Base-by-base conservation (phyloP, 106 monocot genomes). In the Apostasia shenzhenica region DNA sequence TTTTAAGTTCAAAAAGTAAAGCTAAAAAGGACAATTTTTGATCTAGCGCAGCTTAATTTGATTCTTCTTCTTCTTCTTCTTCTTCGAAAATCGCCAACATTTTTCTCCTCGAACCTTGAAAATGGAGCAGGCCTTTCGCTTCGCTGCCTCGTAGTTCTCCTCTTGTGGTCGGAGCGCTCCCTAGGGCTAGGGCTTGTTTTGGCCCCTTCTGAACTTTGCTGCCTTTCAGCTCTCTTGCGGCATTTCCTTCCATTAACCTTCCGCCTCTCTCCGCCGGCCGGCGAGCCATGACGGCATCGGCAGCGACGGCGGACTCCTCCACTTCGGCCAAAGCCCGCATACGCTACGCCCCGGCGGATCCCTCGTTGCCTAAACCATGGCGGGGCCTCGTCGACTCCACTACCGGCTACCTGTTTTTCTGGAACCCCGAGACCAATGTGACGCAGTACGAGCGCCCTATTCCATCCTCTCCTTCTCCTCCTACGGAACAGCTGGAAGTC, bases 341-440 rank as follows among this genome's bases (percentile, higher is more conserved):
- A 6, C 73, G 86, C 42, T 72, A 80, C 57, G 82, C 82, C 1
- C 80, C 82, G 11, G 47, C 73, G 6, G 86, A 86, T 69, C 86
- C 86, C 11, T 71, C 66, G 9, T 67, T 86, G 1, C 79, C 86
- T 26, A 76, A 79, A 79, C 86, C 86, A 39, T 86, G 86, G 86
- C 68, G 66, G 14, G 79, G 64, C 2, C 76, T 86, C 41, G 45
- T 86, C 41, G 86, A 86, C 53, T 82, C 76, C 40, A 71, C 5
- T 61, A 86, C 79, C 4, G 82, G 82, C 26, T 79, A 73, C 37
- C 52, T 79, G 53, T 86, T 82, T 47, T 86, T 76, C 67, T 86
- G 86, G 86, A 86, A 86, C 67, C 79, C 86, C 2, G 66, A 66
- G 51, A 86, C 86, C 61, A 79, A 76, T 53, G 79, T 79, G 60